Evolutionary conservation across 2,329 filamentous ascomycete species (phyloP).

Genomic region (Biscogniauxia sp.): DNA sequence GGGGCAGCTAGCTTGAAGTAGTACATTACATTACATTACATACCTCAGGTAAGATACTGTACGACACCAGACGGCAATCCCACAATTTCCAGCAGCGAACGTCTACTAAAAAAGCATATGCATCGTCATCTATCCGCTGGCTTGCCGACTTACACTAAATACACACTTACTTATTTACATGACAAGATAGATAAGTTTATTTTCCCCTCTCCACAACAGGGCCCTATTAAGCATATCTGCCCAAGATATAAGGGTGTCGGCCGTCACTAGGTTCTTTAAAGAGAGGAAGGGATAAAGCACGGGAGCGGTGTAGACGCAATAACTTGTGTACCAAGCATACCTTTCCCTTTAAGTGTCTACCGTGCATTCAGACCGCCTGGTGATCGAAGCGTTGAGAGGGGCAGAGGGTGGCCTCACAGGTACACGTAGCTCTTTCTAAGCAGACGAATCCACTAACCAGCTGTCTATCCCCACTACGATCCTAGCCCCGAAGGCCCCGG

Average conservation of each 20-base stretch:
- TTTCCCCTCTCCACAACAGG: neutral
- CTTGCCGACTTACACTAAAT: neutral
- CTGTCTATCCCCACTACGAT: neutral
- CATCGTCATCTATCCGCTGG: neutral
- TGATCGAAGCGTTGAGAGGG: slow-evolving; percentile 1
- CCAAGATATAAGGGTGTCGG: neutral
- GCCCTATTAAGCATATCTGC: neutral
- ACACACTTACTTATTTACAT: neutral
- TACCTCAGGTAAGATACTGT: neutral
- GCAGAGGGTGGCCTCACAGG: neutral
- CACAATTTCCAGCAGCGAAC: neutral
- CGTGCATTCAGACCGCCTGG: neutral
- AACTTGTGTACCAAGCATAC: neutral
- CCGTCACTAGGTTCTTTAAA: neutral
- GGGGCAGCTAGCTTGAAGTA: neutral
- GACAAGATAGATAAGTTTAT: neutral
- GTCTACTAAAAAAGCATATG: neutral
- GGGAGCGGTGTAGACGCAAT: neutral
- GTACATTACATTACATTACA: neutral
- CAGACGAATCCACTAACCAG: neutral
- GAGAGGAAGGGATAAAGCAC: neutral
- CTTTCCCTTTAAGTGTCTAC: neutral
- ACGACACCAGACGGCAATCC: neutral
- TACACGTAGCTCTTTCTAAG: slow-evolving; percentile 1
- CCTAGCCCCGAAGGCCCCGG: neutral